Conservation (phyloP, 345 rosid species). For the Moricandia arvensis region DNA sequence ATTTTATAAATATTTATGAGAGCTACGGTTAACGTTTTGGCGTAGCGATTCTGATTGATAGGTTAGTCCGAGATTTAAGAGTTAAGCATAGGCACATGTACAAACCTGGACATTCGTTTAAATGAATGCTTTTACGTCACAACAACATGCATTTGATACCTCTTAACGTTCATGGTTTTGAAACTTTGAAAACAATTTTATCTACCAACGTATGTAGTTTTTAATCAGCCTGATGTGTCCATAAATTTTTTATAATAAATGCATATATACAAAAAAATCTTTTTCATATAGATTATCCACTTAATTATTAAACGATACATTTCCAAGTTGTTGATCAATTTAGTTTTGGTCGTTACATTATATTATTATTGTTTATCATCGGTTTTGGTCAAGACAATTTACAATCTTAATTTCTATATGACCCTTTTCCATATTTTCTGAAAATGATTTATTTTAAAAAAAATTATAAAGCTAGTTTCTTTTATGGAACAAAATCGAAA, state of each 20-base stretch:
- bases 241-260: not conserved
- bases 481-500: not conserved
- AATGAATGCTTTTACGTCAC: slow-evolving; percentile 31
- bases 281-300: not conserved
- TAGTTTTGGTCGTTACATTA: not conserved
- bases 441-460: not conserved
- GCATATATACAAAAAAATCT: not conserved
- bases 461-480: not conserved
- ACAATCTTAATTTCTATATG: not conserved
- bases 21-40: not conserved
- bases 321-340: not conserved
- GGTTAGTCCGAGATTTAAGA: slow-evolving; percentile 21
- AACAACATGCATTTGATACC: slow-evolving; percentile 20
- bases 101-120: not conserved
- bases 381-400: not conserved
- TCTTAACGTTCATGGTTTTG: slow-evolving; percentile 29
- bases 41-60: slow-evolving; percentile 25
- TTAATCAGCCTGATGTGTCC: not conserved
- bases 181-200: slow-evolving; percentile 1
- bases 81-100: slow-evolving; percentile 36
- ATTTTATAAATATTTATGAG: not conserved
- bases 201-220: not conserved
- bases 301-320: not conserved
- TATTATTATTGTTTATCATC: not conserved
- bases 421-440: not conserved